Evolutionary conservation across 2,329 filamentous ascomycete genomes (phyloP), one percentile per base, ranked within the genome.

Genomic region (Botrytis deweyae): DNA sequence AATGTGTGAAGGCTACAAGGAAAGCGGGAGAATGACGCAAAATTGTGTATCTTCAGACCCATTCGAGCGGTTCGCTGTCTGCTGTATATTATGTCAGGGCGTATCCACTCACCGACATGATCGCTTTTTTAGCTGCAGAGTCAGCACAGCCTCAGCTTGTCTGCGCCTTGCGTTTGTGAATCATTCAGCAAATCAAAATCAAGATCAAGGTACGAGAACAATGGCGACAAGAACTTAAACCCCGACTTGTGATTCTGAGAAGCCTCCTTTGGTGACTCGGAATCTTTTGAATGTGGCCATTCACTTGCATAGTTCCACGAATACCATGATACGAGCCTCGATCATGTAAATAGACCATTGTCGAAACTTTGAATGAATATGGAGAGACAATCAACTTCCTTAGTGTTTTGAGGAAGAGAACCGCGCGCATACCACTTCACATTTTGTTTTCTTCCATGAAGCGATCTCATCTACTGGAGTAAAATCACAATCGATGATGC

Each of bases 101-200:
- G 44, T 33, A 44, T 2, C 62, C 62, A 64, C 62, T 64, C 62
- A 64, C 38, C 40, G 62, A 44, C 52, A 29, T 29, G 52, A 8
- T 18, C 40, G 40, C 12, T 42, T 18, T 64, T n/a, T 67, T 29
- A 55, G 65, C 49, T 55, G 25, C 65, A 68, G 46, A 55, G 38
- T 29, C 49, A 42, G 49, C 66, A 69, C 49, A 69, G 66, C 66
- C 66, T 69, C 49, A 40, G 29, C 38, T 9, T 29, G 14, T 44
- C 66, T 69, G 66, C 66, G 66, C 66, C 66, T 69, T 69, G 49
- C n/a, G 20, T 29, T 14, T 40, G 14, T 68, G 65, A 42, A 68
- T 68, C 46, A 68, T 40, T 9, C 4, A 67, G 22, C 16, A 22
- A 40, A 67, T 42, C 16, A 55, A 40, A 20, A 64, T 18, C 14